Base-by-base conservation (phyloP, 1,284 basidiomycete species). In the Chalciporus sp. region DNA sequence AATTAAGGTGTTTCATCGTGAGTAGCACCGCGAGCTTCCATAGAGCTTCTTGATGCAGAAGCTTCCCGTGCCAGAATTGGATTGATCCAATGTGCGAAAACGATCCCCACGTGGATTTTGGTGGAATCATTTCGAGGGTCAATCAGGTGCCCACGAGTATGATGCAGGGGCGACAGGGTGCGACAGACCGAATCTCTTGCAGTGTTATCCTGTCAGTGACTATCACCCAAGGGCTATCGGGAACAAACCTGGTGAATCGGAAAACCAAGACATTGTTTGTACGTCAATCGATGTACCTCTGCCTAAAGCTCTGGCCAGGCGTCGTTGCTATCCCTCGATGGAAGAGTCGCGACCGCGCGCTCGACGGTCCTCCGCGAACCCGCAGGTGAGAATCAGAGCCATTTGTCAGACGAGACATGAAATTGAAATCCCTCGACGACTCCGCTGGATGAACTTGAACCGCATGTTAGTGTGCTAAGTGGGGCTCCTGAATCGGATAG, bases 1-100 rank as follows among this genome's bases (percentile, higher is more conserved):
- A 65, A 60, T 71, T 65, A 63, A 66, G 56, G 54, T 54, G 56
- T 46, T 41, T 41, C 54, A 53, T 65, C 59, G 67, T 69, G 69
- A 71, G 66, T 65, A 61, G 59, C 62, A 54, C 42, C 37, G 52
- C 19, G 53, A 49, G 48, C 50, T 55, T 61, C 56, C 52, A 41
- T 42, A 16, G 49, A 27, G 35, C 57, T 67, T 69, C 67, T 68
- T 55, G 68, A 67, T 64, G 58, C 43, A 56, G 65, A 49, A 62
- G 56, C 35, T 56, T 44, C 42, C 55, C 39, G 40, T 47, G 28
- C 45, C 44, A 65, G 55, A 63, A 66, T 57, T 48, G 50, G 47
- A 41, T 17, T 54, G 65, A 64, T 66, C 61, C 52, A 52, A 46
- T 49, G 49, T 63, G 50, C 47, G 57, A 64, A 68, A 52, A 14